These are phyloP conservation scores for Silene latifolia DNA, from an alignment of 148 eudicot species.

Conservation along the genomic window DNA sequence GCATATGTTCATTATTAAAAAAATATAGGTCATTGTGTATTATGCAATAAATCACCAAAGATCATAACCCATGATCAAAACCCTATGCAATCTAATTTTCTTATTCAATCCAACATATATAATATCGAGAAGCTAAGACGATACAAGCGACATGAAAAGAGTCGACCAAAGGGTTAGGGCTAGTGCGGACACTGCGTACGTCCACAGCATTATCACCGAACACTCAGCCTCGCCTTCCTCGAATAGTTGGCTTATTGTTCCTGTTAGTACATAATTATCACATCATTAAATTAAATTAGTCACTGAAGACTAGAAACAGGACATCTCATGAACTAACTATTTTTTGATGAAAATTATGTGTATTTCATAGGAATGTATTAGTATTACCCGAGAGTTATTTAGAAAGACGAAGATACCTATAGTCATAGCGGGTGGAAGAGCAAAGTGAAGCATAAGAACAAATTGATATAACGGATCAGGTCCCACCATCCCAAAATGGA, in stretches of 20 bases:
- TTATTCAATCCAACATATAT: not conserved
- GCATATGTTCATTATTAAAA: not conserved
- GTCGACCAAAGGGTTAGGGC: constrained; percentile 39
- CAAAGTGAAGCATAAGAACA: constrained; percentile 56
- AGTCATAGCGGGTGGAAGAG: constrained; percentile 62
- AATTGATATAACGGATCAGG: constrained; percentile 43
- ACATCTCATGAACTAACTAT: no score
- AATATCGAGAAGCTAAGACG: constrained; percentile 2
- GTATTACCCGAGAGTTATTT: no score
- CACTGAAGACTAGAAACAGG: no score
- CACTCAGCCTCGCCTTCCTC: constrained; percentile 32
- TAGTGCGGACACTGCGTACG: constrained; percentile 30
- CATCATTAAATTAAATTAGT: no score
- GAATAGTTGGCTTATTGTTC: constrained; percentile 33
- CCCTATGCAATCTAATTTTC: not conserved
- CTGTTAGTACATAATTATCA: constrained; percentile 5
- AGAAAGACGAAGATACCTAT: constrained; percentile 31
- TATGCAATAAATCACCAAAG: not conserved
- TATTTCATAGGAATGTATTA: no score
- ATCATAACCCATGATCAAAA: not conserved
- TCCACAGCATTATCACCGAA: constrained; percentile 37
- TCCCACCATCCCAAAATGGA: constrained; percentile 40
- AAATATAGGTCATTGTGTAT: not conserved
- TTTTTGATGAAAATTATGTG: no score
- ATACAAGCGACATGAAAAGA: constrained; percentile 27